Evolutionary conservation across 495 filamentous ascomycete genomes (phyloP), one percentile per base, ranked within the genome.

Genomic region (Symbiotaphrina buchneri): DNA sequence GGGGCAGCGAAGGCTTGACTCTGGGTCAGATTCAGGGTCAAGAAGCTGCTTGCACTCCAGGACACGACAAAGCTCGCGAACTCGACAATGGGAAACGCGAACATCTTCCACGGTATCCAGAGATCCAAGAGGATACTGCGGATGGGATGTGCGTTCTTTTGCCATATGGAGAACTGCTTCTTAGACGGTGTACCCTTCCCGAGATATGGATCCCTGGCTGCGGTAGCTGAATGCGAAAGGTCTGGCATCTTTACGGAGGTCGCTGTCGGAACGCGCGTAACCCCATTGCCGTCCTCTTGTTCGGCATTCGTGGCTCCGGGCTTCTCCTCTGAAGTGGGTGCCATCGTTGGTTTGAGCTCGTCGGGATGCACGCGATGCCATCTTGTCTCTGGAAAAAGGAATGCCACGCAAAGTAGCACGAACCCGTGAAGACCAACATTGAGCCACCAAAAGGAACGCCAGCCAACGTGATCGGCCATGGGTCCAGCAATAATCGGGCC

Each of bases 1-100:
- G 68, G 67, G 2, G 58, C 61, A 19, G 56, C 61, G 32, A 71
- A 68, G 1, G 59, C 63, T 39, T 69, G 68, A 14, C 56, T 55
- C 41, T 74, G 59, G 17, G 70, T 74, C 16, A 76, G 52, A 40
- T 75, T 74, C 39, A 73, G 48, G 13, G 68, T 65, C 36, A 74
- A 50, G 41, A 72, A 64, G 13, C 51, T 58, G 38, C 61, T 60
- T 24, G 63, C 68, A 15, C 57, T 57, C 62, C 65, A 73, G 10
- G 61, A 62, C 22, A 69, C 63, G 20, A 67, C 50, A 41, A 73
- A 65, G 15, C 61, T 56, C 7, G 61, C 51, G 23, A 65, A 63
- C 37, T 75, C 65, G 31, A 72, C 64, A 33, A 75, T 65, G 0
- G 69, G 69, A 46, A 72, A 75, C 10, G 57, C 49, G 32, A 69